Base-by-base conservation (phyloP, 306 rosid genomes). In the Sicyos edulis region DNA sequence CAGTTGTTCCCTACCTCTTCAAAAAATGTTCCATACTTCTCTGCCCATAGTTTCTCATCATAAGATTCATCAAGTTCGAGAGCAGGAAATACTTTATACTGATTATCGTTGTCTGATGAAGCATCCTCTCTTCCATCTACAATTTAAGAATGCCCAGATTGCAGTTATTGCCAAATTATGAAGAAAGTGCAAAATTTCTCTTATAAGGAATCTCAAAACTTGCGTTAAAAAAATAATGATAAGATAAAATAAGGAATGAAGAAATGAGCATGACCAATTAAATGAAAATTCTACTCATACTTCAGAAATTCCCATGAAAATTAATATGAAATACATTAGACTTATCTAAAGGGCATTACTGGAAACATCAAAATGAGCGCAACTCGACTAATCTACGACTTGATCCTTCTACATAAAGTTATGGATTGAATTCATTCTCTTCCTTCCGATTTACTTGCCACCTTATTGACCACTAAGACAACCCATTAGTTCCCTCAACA, bases 51-150 rank as follows among this genome's bases (percentile, higher is more conserved):
- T 10, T 24, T 71, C 44, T 59, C 78, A 37, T 75, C 49, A 37
- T 5, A 37, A 37, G 44, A 37, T 37, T 37, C 44, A 37, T 37
- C 44, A 5, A 37, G 44, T 37, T 37, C 44, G 44, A 37, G 44
- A 37, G 5, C 8, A 4, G 32, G 40, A 20, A 71, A 73, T 65
- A 60, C 49, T 21, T 69, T 70, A 42, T 64, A 82, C 19, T 3
- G 54, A 5, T 19, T 34, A 37, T 57, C 20, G 20, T 44, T 56
- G 54, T 74, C 76, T 66, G 50, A 40, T 5, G 55, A 71, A 59
- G 74, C 73, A 56, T 76, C 79, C 45, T 49, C 53, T 49, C 10
- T 54, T 26, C 75, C 83, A 74, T 77, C 88, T 79, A 79, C 51
- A 60, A 66, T 58, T 26, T 50, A 71, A 32, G 74, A 54, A 22